A percentile compares a stretch with the other conserved stretches of the same genome.
phyloP scores from a whole-genome alignment of 169 alveolate genomes.

The Besnoitia besnoiti region DNA sequence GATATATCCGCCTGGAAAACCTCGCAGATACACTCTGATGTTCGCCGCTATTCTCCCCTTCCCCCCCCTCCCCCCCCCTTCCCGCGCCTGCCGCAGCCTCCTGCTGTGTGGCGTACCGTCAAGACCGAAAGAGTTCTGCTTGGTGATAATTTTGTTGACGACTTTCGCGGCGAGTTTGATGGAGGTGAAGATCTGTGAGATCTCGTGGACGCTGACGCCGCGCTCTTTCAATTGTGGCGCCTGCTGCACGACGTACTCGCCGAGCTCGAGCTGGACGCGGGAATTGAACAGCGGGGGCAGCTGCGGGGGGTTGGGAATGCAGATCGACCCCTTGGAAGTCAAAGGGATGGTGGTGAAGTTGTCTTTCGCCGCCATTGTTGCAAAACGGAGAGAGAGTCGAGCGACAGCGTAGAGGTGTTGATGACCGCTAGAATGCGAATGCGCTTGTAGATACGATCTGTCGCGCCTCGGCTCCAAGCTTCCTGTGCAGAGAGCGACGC shows the following conservation, averaged over 20 bases:
- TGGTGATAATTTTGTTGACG: constrained; percentile 44
- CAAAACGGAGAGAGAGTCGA: background rate
- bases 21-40: too few species aligned
- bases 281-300: constrained; percentile 20
- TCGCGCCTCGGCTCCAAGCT: too few species aligned
- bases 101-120: constrained; percentile 45
- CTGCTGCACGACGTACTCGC: constrained; percentile 46
- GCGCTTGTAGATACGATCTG: too few species aligned
- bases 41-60: too few species aligned
- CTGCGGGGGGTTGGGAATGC: background rate
- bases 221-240: background rate
- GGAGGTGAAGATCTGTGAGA: constrained; percentile 37
- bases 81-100: too few species aligned
- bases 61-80: too few species aligned
- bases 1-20: too few species aligned
- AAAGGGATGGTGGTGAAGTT: background rate
- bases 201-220: constrained; percentile 20
- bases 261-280: constrained; percentile 34
- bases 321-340: constrained; percentile 14
- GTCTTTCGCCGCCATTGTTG: background rate
- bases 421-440: too few species aligned
- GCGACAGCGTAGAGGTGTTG: background rate
- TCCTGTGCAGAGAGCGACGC: background rate
- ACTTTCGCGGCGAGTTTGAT: constrained; percentile 50
- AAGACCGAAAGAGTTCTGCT: constrained; percentile 31